Evolutionary conservation across 345 rosid species (phyloP), one percentile per base, ranked within the genome.

Genomic region (Salix brachista): DNA sequence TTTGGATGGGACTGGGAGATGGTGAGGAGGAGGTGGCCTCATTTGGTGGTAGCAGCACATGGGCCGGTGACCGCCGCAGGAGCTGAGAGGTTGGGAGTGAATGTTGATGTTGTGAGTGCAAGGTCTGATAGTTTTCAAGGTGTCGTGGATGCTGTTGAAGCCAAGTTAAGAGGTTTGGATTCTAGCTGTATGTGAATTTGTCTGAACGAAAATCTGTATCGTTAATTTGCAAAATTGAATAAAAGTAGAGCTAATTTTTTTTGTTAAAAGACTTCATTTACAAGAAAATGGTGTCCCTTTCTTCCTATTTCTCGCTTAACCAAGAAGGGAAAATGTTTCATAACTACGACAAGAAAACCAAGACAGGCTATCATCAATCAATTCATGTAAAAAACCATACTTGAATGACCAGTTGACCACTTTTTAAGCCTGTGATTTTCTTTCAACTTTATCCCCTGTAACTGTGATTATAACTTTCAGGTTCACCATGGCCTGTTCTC

Each of bases 31-130:
- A 75, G 77, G 82, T 85, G 90, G 86, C 86, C 83, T 42, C 65
- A 75, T 23, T 64, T 89, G 80, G 78, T 87, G 65, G 89, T 80
- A 80, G 92, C 85, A 8, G 88, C 84, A 12, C 89, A 89, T 65
- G 90, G 92, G 50, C 90, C 92, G 39, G 86, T 86, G 26, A 89
- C 89, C 21, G 92, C 89, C 6, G 86, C 83, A 0, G 92, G 90
- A 46, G 90, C 92, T 17, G 80, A 80, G 85, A 84, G 86, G 73
- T 52, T 86, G 19, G 87, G 89, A 4, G 90, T 89, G 48, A 73
- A 80, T 52, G 79, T 87, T 18, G 89, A 89, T 73, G 81, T 84
- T 9, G 90, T 87, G 56, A 81, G 87, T 58, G 65, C 60, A 0
- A 82, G 74, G 42, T 87, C 80, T 41, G 82, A 58, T 12, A 89